Percentiles rank a stretch among this genome's conserved stretches.
Conservation (phyloP, 345 rosid genomes). For the Euclidium syriacum region DNA sequence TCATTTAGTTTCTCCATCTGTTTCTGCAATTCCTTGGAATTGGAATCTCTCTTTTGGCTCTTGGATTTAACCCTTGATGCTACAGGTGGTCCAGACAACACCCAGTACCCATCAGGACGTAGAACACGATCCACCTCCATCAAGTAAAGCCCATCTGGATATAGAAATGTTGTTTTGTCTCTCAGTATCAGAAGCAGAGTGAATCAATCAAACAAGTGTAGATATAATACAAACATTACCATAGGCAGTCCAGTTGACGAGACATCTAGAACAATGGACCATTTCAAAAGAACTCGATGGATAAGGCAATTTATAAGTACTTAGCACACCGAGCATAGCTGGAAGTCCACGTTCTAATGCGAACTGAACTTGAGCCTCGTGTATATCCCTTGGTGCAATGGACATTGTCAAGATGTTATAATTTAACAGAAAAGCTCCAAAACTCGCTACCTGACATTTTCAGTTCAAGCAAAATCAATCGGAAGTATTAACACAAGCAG, state of each 20-base stretch:
- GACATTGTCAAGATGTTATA: constrained; percentile 62
- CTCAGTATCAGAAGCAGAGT: constrained; percentile 6
- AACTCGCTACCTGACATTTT: constrained; percentile 60
- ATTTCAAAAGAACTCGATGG: constrained; percentile 66
- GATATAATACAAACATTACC: constrained; percentile 41
- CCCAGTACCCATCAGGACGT: constrained; percentile 69
- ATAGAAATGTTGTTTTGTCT: constrained; percentile 11
- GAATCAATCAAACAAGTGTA: not conserved
- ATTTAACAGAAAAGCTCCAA: constrained; percentile 52
- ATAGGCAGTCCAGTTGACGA: constrained; percentile 50
- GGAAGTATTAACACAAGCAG: not conserved
- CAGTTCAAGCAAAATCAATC: not conserved
- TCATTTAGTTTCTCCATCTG: constrained; percentile 50
- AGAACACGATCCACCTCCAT: constrained; percentile 68
- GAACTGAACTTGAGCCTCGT: constrained; percentile 73
- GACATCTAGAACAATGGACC: constrained; percentile 79
- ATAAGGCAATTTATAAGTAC: constrained; percentile 53
- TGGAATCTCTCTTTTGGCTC: constrained; percentile 39
- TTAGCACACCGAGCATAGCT: constrained; percentile 58
- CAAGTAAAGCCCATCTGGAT: constrained; percentile 57
- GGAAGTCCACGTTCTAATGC: constrained; percentile 77
- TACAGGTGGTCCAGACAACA: constrained; percentile 70
- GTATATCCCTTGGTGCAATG: constrained; percentile 70
- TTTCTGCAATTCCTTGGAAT: constrained; percentile 37
- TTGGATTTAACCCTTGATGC: constrained; percentile 38